A percentile compares a stretch with the other conserved stretches of the same genome.
Evolutionary conservation across 257 asterid genomes (phyloP).

Genomic region (Sherardia arvensis): DNA sequence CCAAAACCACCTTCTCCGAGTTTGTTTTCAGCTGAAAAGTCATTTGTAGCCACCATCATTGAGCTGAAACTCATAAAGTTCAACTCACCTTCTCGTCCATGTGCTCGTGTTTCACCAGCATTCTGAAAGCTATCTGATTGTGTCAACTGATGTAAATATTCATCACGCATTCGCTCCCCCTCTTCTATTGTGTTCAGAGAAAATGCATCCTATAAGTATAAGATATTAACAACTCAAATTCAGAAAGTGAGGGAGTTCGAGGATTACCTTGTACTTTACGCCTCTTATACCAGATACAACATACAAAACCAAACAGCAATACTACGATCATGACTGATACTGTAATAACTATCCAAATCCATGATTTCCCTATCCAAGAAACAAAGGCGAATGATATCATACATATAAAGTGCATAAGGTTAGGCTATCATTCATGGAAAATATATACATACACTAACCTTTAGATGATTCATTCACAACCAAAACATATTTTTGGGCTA

Average conservation of each 20-base stretch:
- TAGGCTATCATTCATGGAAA: neutral
- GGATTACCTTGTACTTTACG: slow-evolving; percentile 10
- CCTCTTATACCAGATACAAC: slow-evolving; percentile 9
- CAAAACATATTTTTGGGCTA: slow-evolving; percentile 8
- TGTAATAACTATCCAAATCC: slow-evolving; percentile 13
- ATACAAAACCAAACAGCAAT: neutral
- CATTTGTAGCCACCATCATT: slow-evolving; percentile 37
- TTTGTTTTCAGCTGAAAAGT: slow-evolving; percentile 32
- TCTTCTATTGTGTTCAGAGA: slow-evolving; percentile 3
- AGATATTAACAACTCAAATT: too few relatives aligned
- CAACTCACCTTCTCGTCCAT: slow-evolving; percentile 35
- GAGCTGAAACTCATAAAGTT: slow-evolving; percentile 34
- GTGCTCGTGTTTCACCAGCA: slow-evolving; percentile 12
- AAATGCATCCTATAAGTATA: neutral
- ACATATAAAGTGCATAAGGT: too few relatives aligned
- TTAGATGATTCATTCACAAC: slow-evolving; percentile 7
- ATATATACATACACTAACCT: neutral
- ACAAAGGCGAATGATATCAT: neutral
- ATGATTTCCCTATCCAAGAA: slow-evolving; percentile 11
- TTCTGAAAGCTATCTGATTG: slow-evolving; percentile 14
- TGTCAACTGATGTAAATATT: slow-evolving; percentile 14
- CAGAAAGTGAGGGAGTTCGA: neutral
- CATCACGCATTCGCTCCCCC: slow-evolving; percentile 23
- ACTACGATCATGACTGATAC: slow-evolving; percentile 1
- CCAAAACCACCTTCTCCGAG: slow-evolving; percentile 70